Conservation (phyloP, 2,329 filamentous ascomycete genomes). For the Rutstroemia sp. region DNA sequence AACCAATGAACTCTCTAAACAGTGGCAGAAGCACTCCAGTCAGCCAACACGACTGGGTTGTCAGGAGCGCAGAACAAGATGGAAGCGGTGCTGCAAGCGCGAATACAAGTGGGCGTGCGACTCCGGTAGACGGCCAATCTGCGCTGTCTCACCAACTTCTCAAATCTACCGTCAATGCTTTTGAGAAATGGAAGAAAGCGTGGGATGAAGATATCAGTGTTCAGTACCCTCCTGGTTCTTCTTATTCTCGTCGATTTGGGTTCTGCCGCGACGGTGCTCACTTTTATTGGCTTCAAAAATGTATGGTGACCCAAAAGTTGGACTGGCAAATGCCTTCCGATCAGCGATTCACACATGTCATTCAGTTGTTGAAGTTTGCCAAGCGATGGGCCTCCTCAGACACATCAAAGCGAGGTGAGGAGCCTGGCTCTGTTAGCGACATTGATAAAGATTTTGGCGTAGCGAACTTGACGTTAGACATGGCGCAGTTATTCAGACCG, state of each 20-base stretch:
- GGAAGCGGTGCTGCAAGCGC: constrained; percentile 37
- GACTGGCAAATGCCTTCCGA: constrained; percentile 52
- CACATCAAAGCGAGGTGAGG: constrained; percentile 56
- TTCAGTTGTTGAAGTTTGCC: constrained; percentile 52
- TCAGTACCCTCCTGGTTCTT: constrained; percentile 54
- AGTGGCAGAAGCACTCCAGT: constrained; percentile 49
- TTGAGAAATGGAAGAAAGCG: constrained; percentile 64
- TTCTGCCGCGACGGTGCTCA: constrained; percentile 67
- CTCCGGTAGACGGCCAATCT: constrained; percentile 34
- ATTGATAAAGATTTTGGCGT: constrained; percentile 61
- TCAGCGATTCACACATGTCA: constrained; percentile 51
- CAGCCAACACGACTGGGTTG: constrained; percentile 51
- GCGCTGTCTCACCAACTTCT: constrained; percentile 39
- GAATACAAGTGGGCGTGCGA: constrained; percentile 38
- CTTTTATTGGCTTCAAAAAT: constrained; percentile 65
- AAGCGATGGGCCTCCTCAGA: constrained; percentile 55
- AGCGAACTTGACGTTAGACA: constrained; percentile 58
- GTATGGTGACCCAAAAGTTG: constrained; percentile 53
- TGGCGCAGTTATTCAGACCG: constrained; percentile 64
- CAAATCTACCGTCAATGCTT: constrained; percentile 43
- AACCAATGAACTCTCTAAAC: constrained; percentile 11
- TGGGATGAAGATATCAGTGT: constrained; percentile 64
- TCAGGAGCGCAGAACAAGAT: constrained; percentile 34
- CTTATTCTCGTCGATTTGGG: constrained; percentile 52
- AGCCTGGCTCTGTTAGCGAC: constrained; percentile 59